Base-by-base conservation (phyloP, 352 stramenopile species). In the Halophytophthora polymorphica region DNA sequence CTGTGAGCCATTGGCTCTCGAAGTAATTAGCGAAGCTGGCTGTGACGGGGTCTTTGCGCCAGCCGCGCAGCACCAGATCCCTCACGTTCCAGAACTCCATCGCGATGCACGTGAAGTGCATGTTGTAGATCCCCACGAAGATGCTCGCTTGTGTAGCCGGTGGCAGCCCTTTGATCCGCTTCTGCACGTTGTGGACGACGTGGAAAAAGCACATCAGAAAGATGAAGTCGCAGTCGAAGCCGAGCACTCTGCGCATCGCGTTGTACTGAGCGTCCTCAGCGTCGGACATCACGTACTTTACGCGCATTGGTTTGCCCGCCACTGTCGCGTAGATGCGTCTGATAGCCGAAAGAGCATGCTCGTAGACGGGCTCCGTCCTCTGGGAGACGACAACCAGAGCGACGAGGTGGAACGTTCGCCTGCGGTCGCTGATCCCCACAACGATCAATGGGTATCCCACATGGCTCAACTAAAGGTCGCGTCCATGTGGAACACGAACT, bases 201-300 rank as follows among this genome's bases (percentile, higher is more conserved):
- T 68, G 54, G 45, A 63, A 65, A 29, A 63, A 68, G 23, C 50
- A 72, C 63, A 72, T 65, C 0, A 68, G 34, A n/a, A 58, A 65
- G 1, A 42, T 47, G 18, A 48, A 41, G 3, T 21, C 34, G n/a
- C 35, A 29, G 3, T 5, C 39, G 3, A 7, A 25, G 6, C 38
- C 48, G 25, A 48, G 42, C 2, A 45, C 39, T 17, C 8, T 28
- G 8, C 28, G 35, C 6, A 50, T 2, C 11, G 42, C 42, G 17
- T 51, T 51, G 4, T 15, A 50, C 3, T 57, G 31, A 1, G 19
- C 41, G 22, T 51, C 19, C 5, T 56, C 50, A 0, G 50, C 40
- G 10, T 50, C 40, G 2, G 29, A 8, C 40, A 57, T 44, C 3
- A 50, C 50, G 7, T 50, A 51, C 1, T 5, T 13, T 1, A 57